Percentiles rank a stretch among this genome's conserved stretches.
phyloP scores from a whole-genome alignment of 139 green algal genomes.

The Helicosporidium sp. region DNA sequence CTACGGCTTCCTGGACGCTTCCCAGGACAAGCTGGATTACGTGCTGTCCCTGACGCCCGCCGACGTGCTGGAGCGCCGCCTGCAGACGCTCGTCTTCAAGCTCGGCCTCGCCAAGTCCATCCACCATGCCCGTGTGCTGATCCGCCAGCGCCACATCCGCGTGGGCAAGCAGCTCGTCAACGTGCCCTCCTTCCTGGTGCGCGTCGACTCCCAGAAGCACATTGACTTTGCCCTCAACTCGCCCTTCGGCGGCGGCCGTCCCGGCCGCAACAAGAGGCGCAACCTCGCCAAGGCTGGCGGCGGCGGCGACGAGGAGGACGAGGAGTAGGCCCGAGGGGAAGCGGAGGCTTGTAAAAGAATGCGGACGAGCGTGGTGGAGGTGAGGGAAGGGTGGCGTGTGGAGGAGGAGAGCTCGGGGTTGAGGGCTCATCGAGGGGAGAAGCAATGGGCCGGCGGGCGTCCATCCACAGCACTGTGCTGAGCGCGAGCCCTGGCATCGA shows the following conservation, averaged over 20 bases:
- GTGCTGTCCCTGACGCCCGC: constrained; percentile 80
- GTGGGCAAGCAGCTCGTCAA: constrained; percentile 99
- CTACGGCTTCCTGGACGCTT: constrained; percentile 89
- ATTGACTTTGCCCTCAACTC: constrained; percentile 96
- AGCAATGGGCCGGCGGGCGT: no score
- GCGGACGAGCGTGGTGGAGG: background rate
- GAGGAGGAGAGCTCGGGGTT: no score
- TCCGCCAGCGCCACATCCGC: constrained; percentile 93
- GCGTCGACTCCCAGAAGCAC: constrained; percentile 98
- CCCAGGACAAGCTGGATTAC: constrained; percentile 97
- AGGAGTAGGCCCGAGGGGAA: no score
- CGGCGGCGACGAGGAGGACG: constrained; percentile 23
- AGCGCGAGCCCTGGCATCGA: no score
- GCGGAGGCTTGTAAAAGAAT: background rate
- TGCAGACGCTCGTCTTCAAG: constrained; percentile 99
- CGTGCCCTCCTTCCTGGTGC: constrained; percentile 93
- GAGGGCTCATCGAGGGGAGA: no score
- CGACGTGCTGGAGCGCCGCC: constrained; percentile 59
- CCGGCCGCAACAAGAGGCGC: constrained; percentile 81
- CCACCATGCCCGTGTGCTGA: constrained; percentile 95
- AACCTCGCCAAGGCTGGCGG: constrained; percentile 20
- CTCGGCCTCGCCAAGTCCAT: constrained; percentile 96
- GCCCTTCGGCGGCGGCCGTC: constrained; percentile 89
- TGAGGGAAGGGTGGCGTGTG: no score
- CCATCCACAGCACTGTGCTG: no score